These are phyloP conservation scores for Exutisphaerella laricina DNA, from an alignment of 2,329 filamentous ascomycete genomes.

Conservation along the genomic window DNA sequence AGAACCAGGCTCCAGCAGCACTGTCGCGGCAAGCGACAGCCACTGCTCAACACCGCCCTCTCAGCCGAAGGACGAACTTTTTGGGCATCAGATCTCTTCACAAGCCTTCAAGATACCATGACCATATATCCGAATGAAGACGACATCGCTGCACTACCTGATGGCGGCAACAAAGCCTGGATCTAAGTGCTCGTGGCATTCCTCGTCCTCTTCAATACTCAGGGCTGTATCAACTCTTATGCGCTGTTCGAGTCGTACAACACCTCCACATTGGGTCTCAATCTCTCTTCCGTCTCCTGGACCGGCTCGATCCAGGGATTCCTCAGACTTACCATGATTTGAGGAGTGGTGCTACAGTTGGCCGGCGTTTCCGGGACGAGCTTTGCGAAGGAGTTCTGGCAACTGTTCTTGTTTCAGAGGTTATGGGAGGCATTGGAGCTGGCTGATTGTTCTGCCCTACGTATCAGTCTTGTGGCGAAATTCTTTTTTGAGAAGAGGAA, in stretches of 20 bases:
- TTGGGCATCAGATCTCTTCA: not conserved
- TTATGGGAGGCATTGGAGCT: not conserved
- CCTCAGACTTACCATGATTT: conserved; percentile 5
- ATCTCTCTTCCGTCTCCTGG: conserved; percentile 43
- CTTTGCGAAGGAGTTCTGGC: conserved; percentile 1
- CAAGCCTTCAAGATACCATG: not conserved
- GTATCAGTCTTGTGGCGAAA: conserved; percentile 32
- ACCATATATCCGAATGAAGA: not conserved
- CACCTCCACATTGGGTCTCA: conserved; percentile 23
- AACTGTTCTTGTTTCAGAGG: conserved; percentile 6
- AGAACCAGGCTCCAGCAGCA: not conserved
- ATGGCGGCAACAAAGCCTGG: conserved; percentile 5
- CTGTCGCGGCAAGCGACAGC: not conserved
- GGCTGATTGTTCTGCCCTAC: not conserved
- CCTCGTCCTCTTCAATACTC: conserved; percentile 13
- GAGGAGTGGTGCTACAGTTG: not conserved
- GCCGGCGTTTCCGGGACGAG: conserved; percentile 5
- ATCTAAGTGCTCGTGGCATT: conserved; percentile 10
- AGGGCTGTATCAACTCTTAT: conserved; percentile 33
- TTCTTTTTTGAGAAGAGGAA: conserved; percentile 32
- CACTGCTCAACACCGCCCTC: not conserved
- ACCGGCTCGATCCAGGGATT: conserved; percentile 44
- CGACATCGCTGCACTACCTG: not conserved
- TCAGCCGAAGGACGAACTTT: not conserved
- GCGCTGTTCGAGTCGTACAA: conserved; percentile 41